phyloP scores from a whole-genome alignment of 2,329 filamentous ascomycete species.

The Eurotiales sp. region DNA sequence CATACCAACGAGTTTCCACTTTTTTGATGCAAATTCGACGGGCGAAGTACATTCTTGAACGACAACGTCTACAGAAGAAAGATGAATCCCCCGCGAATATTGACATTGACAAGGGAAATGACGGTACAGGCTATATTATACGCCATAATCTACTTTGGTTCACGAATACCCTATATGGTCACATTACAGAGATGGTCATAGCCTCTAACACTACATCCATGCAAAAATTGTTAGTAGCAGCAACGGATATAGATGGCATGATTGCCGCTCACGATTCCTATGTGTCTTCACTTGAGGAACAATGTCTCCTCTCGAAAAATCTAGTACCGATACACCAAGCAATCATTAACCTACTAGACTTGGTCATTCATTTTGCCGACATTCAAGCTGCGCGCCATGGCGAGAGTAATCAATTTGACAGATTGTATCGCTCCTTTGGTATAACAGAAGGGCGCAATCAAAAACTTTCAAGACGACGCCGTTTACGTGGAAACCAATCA shows the following conservation, averaged over 20 bases:
- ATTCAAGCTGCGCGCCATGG: slow-evolving; percentile 44
- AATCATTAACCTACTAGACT: slow-evolving; percentile 71
- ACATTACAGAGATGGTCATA: slow-evolving; percentile 71
- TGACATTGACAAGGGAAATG: slow-evolving; percentile 37
- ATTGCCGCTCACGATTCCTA: slow-evolving; percentile 64
- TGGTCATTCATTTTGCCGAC: slow-evolving; percentile 67
- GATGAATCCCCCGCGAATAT: slow-evolving; percentile 35
- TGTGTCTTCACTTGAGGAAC: slow-evolving; percentile 59
- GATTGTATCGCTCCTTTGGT: slow-evolving; percentile 26
- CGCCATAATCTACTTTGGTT: slow-evolving; percentile 75
- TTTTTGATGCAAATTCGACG: slow-evolving; percentile 75
- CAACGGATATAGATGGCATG: slow-evolving; percentile 78
- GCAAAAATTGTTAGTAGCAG: slow-evolving; percentile 52
- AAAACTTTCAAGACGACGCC: slow-evolving; percentile 13
- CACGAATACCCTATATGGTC: slow-evolving; percentile 67
- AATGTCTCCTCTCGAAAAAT: slow-evolving; percentile 66
- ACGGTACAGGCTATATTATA: slow-evolving; percentile 44
- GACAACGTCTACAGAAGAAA: slow-evolving; percentile 37
- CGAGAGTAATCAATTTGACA: slow-evolving; percentile 35
- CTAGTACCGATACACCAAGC: slow-evolving; percentile 68
- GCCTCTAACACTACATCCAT: slow-evolving; percentile 58
- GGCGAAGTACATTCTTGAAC: slow-evolving; percentile 63
- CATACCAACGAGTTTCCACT: slow-evolving; percentile 70
- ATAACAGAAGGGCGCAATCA: not conserved
- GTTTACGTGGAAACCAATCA: slow-evolving; percentile 7